phyloP scores from a whole-genome alignment of 164 flowering plant species.

The Stephania yunnanensis region DNA sequence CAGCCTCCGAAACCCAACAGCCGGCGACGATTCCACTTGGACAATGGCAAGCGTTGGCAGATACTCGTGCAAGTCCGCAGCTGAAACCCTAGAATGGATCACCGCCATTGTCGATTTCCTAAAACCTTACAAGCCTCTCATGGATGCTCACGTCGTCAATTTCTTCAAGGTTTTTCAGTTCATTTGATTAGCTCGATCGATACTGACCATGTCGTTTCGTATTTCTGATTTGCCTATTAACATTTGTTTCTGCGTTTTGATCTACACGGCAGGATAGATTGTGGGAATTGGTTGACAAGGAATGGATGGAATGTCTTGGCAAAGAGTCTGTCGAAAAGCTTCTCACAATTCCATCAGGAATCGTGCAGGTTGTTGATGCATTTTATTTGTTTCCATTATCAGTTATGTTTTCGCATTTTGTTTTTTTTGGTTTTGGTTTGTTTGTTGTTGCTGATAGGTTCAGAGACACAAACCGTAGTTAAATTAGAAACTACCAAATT shows the following conservation, averaged over 20 bases:
- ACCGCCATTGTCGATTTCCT: constrained; percentile 58
- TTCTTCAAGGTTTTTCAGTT: constrained; percentile 53
- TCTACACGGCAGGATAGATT: constrained; percentile 42
- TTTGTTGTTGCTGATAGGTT: too few relatives aligned
- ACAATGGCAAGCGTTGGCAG: constrained; percentile 10
- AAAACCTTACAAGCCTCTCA: constrained; percentile 39
- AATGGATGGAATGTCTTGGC: constrained; percentile 72
- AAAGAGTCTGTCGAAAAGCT: constrained; percentile 56
- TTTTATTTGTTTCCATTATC: not conserved
- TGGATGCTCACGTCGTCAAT: constrained; percentile 66
- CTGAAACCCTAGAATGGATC: constrained; percentile 72
- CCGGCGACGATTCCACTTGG: too few relatives aligned
- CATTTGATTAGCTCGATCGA: too few relatives aligned
- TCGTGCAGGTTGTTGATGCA: constrained; percentile 40
- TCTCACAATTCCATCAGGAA: constrained; percentile 64
- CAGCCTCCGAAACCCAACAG: too few relatives aligned
- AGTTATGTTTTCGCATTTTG: not conserved
- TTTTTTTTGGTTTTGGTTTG: too few relatives aligned
- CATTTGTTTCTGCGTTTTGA: not conserved
- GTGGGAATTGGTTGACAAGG: constrained; percentile 69
- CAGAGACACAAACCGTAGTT: too few relatives aligned
- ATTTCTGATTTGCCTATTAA: too few relatives aligned
- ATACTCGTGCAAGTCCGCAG: constrained; percentile 49
- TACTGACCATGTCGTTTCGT: too few relatives aligned
- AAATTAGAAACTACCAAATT: too few relatives aligned